Evolutionary conservation across 2,329 filamentous ascomycete species (phyloP).

Genomic region (Calonectria honghensis): DNA sequence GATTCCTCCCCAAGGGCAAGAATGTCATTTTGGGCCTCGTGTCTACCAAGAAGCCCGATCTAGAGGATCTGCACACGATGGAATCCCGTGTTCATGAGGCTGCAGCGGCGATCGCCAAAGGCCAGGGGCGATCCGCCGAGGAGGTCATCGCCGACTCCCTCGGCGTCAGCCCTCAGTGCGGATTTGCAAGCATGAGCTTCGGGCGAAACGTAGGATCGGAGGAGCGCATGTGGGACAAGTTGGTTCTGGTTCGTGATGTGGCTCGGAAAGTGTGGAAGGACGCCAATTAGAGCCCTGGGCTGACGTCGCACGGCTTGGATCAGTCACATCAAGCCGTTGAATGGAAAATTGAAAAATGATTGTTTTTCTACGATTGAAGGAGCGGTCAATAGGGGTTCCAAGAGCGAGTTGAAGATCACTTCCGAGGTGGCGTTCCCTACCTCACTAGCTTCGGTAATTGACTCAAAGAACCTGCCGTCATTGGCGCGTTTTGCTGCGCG

Average conservation of each 20-base stretch:
- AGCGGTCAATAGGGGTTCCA: too few relatives aligned
- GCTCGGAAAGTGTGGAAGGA: conserved; percentile 12
- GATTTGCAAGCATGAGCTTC: conserved; percentile 19
- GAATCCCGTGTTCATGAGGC: not conserved
- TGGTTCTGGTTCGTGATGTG: conserved; percentile 10
- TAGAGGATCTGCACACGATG: not conserved
- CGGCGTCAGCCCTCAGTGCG: conserved; percentile 25
- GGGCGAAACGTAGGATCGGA: conserved; percentile 2
- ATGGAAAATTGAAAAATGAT: too few relatives aligned
- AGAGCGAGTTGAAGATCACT: too few relatives aligned
- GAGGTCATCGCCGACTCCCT: not conserved
- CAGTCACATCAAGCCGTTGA: too few relatives aligned
- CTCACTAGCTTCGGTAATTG: too few relatives aligned
- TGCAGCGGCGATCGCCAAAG: not conserved
- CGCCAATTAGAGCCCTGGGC: not conserved
- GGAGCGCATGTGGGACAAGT: conserved; percentile 26
- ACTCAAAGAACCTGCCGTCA: too few relatives aligned
- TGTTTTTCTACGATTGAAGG: too few relatives aligned
- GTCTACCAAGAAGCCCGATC: conserved; percentile 21
- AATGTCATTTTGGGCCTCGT: conserved; percentile 21
- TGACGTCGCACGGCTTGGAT: too few relatives aligned
- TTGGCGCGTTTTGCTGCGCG: too few relatives aligned
- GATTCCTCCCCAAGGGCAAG: conserved; percentile 13
- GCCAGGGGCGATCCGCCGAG: not conserved
- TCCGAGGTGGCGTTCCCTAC: too few relatives aligned